Percentiles rank a stretch among this genome's conserved stretches.
These are phyloP conservation scores for Naegleria lovaniensis DNA, from an alignment of 208 protist genomes.

Conservation along the genomic window DNA sequence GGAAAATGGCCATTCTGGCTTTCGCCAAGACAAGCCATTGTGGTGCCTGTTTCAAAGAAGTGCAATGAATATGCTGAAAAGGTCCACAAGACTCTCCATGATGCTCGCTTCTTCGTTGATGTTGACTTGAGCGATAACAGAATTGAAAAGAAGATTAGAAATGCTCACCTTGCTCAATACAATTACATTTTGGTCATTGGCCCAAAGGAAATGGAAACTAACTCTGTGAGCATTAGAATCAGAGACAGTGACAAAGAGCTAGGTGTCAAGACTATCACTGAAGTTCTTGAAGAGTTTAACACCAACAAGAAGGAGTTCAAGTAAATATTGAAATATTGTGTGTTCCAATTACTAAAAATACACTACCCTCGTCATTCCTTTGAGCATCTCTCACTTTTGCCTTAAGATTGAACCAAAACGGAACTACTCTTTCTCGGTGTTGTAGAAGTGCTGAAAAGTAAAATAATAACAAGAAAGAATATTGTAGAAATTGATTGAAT, in stretches of 20 bases:
- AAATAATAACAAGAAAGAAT: too few relatives aligned
- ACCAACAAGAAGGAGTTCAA: not conserved
- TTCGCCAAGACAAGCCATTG: conserved; percentile 89
- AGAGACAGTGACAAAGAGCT: not conserved
- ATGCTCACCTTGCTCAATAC: conserved; percentile 87
- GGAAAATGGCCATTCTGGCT: conserved; percentile 96
- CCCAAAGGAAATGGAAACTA: conserved; percentile 66
- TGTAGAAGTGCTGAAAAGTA: too few relatives aligned
- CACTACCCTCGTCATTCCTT: too few relatives aligned
- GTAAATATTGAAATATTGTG: not conserved
- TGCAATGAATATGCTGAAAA: conserved; percentile 72
- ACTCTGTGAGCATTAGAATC: conserved; percentile 78
- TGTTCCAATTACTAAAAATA: too few relatives aligned
- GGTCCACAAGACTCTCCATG: conserved; percentile 57
- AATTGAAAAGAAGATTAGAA: conserved; percentile 91
- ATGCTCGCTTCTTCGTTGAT: conserved; percentile 80
- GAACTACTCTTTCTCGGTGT: too few relatives aligned
- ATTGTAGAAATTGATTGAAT: too few relatives aligned
- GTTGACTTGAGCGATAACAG: conserved; percentile 73
- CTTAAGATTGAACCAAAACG: too few relatives aligned
- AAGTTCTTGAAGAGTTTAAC: not conserved
- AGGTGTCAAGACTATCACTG: conserved; percentile 13
- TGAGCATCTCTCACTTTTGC: too few relatives aligned
- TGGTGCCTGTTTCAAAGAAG: conserved; percentile 70
- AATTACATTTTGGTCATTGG: conserved; percentile 97